A percentile compares a stretch with the other conserved stretches of the same genome.
Conservation (phyloP, 192 early-diverging fungal species). For the Podila horticola region DNA sequence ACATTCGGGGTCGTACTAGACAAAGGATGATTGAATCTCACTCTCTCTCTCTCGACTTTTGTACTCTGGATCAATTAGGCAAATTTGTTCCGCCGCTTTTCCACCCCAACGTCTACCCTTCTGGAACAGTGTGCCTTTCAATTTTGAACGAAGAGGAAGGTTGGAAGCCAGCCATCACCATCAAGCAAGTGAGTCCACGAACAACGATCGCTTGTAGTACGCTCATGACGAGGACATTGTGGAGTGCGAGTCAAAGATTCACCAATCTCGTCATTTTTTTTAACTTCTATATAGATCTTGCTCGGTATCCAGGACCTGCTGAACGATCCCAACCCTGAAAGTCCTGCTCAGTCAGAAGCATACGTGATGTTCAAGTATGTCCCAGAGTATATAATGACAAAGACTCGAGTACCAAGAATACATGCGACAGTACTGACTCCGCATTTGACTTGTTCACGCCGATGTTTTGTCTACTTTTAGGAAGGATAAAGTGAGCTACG, state of each 20-base stretch:
- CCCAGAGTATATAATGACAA: constrained; percentile 9
- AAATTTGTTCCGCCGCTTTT: constrained; percentile 85
- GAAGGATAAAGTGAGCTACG: constrained; percentile 62
- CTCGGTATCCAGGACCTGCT: constrained; percentile 93
- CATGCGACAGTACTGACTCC: no score
- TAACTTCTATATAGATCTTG: constrained; percentile 77
- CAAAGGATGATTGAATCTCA: not conserved
- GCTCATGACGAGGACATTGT: not conserved
- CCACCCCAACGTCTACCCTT: constrained; percentile 97
- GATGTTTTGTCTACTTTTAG: constrained; percentile 19
- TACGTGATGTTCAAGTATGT: constrained; percentile 78
- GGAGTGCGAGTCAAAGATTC: not conserved
- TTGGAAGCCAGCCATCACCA: constrained; percentile 94
- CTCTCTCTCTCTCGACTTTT: constrained; percentile 4
- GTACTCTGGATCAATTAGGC: constrained; percentile 38
- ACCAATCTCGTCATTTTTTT: not conserved
- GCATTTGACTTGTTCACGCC: not conserved
- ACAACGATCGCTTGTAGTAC: not conserved
- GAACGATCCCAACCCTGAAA: constrained; percentile 89
- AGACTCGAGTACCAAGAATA: not conserved
- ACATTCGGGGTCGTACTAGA: not conserved
- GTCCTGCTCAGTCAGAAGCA: constrained; percentile 89
- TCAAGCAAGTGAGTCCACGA: constrained; percentile 79
- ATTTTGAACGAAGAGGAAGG: constrained; percentile 96
- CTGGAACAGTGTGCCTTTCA: constrained; percentile 96